These are phyloP conservation scores for Stephania cephalantha DNA, from an alignment of 164 flowering plant genomes.

Conservation along the genomic window DNA sequence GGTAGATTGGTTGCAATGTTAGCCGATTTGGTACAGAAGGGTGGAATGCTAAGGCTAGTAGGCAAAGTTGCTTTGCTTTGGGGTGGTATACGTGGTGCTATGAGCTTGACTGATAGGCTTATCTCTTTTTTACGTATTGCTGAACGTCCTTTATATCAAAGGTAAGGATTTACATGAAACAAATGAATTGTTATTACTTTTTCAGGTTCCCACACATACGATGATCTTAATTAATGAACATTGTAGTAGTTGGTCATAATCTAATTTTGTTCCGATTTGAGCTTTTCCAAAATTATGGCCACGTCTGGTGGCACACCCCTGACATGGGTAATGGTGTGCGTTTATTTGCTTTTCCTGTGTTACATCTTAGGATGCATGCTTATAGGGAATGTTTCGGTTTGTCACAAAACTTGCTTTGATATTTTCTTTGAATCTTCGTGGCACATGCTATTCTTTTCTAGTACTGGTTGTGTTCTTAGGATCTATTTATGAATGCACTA, in stretches of 20 bases:
- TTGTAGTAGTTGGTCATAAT: background rate
- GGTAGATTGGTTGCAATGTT: conserved; percentile 86
- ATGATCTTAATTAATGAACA: background rate
- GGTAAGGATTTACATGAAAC: conserved; percentile 32
- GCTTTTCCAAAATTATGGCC: background rate
- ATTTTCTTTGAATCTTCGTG: background rate
- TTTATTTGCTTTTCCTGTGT: background rate
- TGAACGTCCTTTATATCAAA: conserved; percentile 75
- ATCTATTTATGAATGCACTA: background rate
- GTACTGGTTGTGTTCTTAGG: background rate
- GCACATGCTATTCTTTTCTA: too few species aligned
- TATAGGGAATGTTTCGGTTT: background rate
- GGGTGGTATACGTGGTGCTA: conserved; percentile 98
- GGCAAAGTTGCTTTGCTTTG: conserved; percentile 92
- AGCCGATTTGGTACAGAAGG: conserved; percentile 80
- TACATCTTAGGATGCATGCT: background rate
- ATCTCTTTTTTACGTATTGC: conserved; percentile 72
- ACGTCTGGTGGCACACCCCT: background rate
- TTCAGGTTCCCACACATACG: background rate
- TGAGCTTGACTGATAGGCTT: conserved; percentile 84
- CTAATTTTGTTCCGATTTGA: background rate
- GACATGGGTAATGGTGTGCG: background rate
- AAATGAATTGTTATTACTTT: background rate
- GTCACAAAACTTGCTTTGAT: background rate
- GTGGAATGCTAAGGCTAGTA: conserved; percentile 67